Base-by-base conservation (phyloP, 2,329 filamentous ascomycete genomes). In the Coniochaeta prunicola region DNA sequence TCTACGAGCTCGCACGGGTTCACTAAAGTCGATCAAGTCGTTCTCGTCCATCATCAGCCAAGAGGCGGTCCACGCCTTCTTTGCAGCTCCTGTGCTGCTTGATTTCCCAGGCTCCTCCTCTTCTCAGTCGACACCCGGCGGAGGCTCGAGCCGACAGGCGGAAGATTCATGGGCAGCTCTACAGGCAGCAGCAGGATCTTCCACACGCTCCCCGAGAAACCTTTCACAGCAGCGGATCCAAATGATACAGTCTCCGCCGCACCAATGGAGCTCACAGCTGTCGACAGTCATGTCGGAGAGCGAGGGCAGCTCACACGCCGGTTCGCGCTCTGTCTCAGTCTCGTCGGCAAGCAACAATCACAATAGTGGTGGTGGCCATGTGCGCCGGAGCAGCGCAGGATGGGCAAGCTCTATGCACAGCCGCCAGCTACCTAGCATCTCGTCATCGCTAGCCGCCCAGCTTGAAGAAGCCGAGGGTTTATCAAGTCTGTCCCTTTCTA, bases 201-300 rank as follows among this genome's bases (percentile, higher is more conserved):
- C 71, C 69, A 69, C 70, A 68, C 67, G 67, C 63, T 65, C 59
- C 64, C 64, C 63, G 42, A 59, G 54, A 58, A 53, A 59, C 61
- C 57, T 61, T 59, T 59, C 65, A 62, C 68, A 59, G 38, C 65
- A 67, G 61, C 67, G 67, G 59, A 66, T 68, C 65, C 71, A 69
- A 64, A 82, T 82, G 76, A 69, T 79, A 72, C 73, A 79, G 63
- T 68, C 76, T 53, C 70, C 76, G 60, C 76, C 78, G 58, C 82
- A 85, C 66, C 81, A 82, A 77, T 86, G 83, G 83, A 85, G 83
- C 70, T 81, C 81, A 50, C 83, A 85, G 69, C 75, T 87, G 45
- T 87, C 85, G 40, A 85, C 84, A 50, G 84, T 87, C 61, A 74
- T 80, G 70, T 87, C 84, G 34, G 84, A 85, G 68, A 82, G 81